Conservation (phyloP, 2,329 filamentous ascomycete species). For the Alternaria consortialis region DNA sequence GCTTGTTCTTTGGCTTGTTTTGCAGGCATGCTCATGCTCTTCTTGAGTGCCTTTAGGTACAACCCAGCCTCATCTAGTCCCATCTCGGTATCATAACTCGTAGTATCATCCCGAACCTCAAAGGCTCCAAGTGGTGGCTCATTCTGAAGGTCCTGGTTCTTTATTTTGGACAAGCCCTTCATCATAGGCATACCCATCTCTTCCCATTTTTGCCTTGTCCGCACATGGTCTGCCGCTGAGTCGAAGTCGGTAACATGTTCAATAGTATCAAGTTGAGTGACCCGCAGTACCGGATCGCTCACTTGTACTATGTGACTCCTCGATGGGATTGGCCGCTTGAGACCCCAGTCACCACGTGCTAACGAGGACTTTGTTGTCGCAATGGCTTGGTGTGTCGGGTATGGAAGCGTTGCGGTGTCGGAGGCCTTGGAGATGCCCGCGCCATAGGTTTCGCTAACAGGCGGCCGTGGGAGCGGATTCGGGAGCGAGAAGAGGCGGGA, state of each 20-base stretch:
- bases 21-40: slow-evolving; percentile 28
- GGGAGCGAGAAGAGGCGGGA: slow-evolving; percentile 93
- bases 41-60: slow-evolving; percentile 36
- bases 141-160: slow-evolving; percentile 24
- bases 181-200: slow-evolving; percentile 79
- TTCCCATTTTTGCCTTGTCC: slow-evolving; percentile 85
- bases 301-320: slow-evolving; percentile 73
- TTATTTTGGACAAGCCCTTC: slow-evolving; percentile 35
- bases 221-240: slow-evolving; percentile 80
- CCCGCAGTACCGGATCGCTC: slow-evolving; percentile 74
- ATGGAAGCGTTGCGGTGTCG: slow-evolving; percentile 75
- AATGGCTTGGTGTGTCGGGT: slow-evolving; percentile 85
- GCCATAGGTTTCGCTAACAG: slow-evolving; percentile 55
- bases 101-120: slow-evolving; percentile 45
- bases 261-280: slow-evolving; percentile 81
- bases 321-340: slow-evolving; percentile 84
- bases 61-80: slow-evolving; percentile 40
- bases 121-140: slow-evolving; percentile 38
- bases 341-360: slow-evolving; percentile 85
- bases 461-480: slow-evolving; percentile 72
- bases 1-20: slow-evolving; percentile 12
- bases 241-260: slow-evolving; percentile 91
- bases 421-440: slow-evolving; percentile 64
- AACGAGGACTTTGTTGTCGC: slow-evolving; percentile 78
- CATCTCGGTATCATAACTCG: slow-evolving; percentile 37